Evolutionary conservation across 331 rosid genomes (phyloP), one percentile per base, ranked within the genome.

Genomic region (Quercus tomentella): DNA sequence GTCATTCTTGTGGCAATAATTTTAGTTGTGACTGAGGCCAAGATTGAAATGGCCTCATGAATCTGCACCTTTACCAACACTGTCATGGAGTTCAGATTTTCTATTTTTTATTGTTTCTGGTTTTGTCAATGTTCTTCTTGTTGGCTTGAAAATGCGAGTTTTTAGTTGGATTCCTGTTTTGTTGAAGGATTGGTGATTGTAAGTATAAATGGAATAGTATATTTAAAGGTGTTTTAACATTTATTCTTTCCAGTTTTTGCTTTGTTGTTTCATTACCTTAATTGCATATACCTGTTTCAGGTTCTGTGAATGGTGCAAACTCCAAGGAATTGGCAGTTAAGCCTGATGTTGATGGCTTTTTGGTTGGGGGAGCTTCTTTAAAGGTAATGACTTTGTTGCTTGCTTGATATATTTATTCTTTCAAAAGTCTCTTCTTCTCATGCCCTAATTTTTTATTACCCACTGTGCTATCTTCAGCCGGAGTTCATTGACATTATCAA

Each of bases 291-390:
- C 18, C 37, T 21, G 6, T 52, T 37, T 31, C 83, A 86, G 89
- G 89, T 28, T 86, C 89, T 55, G 89, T 86, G 15, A 86, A 74
- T 55, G 85, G 85, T 45, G 85, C 83, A 22, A 83, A 86, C 85
- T 74, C 70, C 56, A 80, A 83, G 80, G 89, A 83, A 62, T 54
- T 86, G 56, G 87, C 87, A 9, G 75, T 43, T 56, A 76, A 86
- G 82, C 83, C 85, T 0, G 89, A 86, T 75, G 63, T 86, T 25
- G 87, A 83, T 5, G 87, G 85, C 3, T 86, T 86, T 78, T 80
- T 86, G 85, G 89, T 86, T 43, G 89, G 89, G 45, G 89, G 89
- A 70, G 89, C 89, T 70, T 86, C 89, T 69, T 70, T 86, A 1
- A 86, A 86, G 87, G 89, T 86, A 75, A 49, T n/a, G 18, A 6